A percentile compares a stretch with the other conserved stretches of the same genome.
phyloP scores from a whole-genome alignment of 2,329 filamentous ascomycete species.

The Pseudopyrenochaeta lycopersici region DNA sequence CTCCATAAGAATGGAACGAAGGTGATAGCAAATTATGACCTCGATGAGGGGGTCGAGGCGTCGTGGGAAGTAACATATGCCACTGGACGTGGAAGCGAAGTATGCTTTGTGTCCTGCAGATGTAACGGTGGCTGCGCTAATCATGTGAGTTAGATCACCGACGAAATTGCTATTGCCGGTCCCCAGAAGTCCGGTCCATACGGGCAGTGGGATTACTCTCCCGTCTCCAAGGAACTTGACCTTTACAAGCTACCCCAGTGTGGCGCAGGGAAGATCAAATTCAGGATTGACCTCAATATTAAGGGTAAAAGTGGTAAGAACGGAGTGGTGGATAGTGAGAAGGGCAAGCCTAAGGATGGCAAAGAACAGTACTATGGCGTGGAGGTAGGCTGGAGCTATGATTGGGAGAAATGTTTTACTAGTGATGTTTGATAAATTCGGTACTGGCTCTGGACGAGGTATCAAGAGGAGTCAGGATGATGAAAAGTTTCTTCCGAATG shows the following conservation, averaged over 20 bases:
- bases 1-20: conserved; percentile 31
- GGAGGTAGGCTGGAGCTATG: conserved; percentile 24
- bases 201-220: conserved; percentile 7
- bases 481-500: too few species aligned
- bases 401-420: conserved; percentile 25
- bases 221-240: conserved; percentile 7
- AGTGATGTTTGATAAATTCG: neutral
- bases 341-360: neutral
- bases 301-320: conserved; percentile 13
- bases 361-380: conserved; percentile 21
- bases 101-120: too few species aligned
- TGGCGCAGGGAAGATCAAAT: conserved; percentile 17
- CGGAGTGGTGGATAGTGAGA: conserved; percentile 18
- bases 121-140: too few species aligned
- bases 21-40: conserved; percentile 17
- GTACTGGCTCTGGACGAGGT: too few species aligned
- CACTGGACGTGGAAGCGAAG: conserved; percentile 14
- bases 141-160: conserved; percentile 8
- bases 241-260: conserved; percentile 15
- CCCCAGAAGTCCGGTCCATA: conserved; percentile 14
- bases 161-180: conserved; percentile 11
- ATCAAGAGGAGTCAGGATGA: too few species aligned
- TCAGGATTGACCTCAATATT: conserved; percentile 22
- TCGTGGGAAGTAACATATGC: conserved; percentile 25
- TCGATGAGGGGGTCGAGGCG: conserved; percentile 20